phyloP scores from a whole-genome alignment of 176 grass and related monocot genomes.

The Olyra latifolia region DNA sequence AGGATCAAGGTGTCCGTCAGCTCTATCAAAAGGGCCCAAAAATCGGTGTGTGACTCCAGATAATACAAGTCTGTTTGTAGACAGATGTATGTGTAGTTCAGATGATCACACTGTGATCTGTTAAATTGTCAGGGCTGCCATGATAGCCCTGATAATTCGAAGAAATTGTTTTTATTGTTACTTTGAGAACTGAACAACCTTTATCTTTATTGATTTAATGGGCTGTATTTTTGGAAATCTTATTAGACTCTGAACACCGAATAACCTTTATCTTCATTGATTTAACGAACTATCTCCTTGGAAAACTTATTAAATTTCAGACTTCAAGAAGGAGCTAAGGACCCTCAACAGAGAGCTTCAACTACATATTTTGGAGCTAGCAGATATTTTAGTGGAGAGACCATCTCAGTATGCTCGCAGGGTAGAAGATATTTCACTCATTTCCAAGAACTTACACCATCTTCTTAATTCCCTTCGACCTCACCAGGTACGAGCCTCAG shows the following conservation, averaged over 20 bases:
- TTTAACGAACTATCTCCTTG: neutral
- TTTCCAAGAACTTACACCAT: slow-evolving; percentile 90
- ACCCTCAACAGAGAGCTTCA: slow-evolving; percentile 92
- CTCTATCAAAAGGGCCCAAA: slow-evolving; percentile 70
- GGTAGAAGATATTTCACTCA: slow-evolving; percentile 90
- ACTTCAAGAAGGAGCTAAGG: slow-evolving; percentile 88
- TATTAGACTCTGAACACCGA: neutral
- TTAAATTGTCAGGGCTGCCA: slow-evolving; percentile 5
- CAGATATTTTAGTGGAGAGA: slow-evolving; percentile 89
- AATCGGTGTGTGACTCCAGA: slow-evolving; percentile 45
- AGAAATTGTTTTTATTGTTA: neutral
- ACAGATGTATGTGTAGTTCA: neutral
- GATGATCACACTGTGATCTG: slow-evolving; percentile 4
- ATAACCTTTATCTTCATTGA: too few relatives aligned
- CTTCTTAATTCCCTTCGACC: slow-evolving; percentile 85
- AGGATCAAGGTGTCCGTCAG: slow-evolving; percentile 81
- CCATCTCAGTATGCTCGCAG: slow-evolving; percentile 89
- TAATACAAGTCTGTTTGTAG: neutral
- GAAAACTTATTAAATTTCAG: slow-evolving; percentile 42
- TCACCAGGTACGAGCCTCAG: slow-evolving; percentile 56
- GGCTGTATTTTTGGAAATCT: neutral
- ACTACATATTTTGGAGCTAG: slow-evolving; percentile 91
- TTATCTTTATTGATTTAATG: neutral
- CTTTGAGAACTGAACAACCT: neutral
- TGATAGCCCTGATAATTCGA: neutral